phyloP scores from a whole-genome alignment of 495 filamentous ascomycete genomes.

The Hyaloscypha finlandica region DNA sequence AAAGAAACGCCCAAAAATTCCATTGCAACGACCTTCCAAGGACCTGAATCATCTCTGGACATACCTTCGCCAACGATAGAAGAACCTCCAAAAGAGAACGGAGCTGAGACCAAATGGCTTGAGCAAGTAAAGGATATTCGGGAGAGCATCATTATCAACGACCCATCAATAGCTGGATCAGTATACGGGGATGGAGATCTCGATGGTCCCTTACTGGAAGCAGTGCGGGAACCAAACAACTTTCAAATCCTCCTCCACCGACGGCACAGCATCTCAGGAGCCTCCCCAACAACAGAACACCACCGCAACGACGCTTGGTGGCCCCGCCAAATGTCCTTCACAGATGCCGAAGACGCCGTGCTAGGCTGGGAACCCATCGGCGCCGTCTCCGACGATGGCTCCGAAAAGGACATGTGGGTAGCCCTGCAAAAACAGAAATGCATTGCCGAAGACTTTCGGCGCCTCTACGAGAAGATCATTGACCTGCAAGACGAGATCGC shows the following conservation, averaged over 20 bases:
- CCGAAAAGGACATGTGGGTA: constrained; percentile 30
- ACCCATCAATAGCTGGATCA: constrained; percentile 44
- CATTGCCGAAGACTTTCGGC: constrained; percentile 60
- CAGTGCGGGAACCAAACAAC: constrained; percentile 35
- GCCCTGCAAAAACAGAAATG: constrained; percentile 49
- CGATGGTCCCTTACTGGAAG: constrained; percentile 41
- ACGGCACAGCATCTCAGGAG: constrained; percentile 49
- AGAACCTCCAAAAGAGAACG: constrained; percentile 9
- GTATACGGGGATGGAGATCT: constrained; percentile 47
- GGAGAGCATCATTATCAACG: constrained; percentile 23
- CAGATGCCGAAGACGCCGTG: constrained; percentile 82
- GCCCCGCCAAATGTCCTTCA: constrained; percentile 85
- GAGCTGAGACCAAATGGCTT: constrained; percentile 26
- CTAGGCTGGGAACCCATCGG: constrained; percentile 60
- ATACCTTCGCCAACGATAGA: constrained; percentile 9
- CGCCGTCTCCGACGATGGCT: constrained; percentile 30
- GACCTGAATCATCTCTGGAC: constrained; percentile 21
- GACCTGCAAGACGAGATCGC: constrained; percentile 51
- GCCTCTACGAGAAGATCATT: constrained; percentile 53
- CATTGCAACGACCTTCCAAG: constrained; percentile 16
- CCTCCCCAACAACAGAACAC: constrained; percentile 34
- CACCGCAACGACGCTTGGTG: constrained; percentile 59
- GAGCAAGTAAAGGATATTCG: constrained; percentile 28
- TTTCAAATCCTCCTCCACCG: constrained; percentile 41
- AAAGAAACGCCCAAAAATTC: constrained; percentile 27